Base-by-base conservation (phyloP, 495 filamentous ascomycete species). In the Beverwykella pulmonaria region DNA sequence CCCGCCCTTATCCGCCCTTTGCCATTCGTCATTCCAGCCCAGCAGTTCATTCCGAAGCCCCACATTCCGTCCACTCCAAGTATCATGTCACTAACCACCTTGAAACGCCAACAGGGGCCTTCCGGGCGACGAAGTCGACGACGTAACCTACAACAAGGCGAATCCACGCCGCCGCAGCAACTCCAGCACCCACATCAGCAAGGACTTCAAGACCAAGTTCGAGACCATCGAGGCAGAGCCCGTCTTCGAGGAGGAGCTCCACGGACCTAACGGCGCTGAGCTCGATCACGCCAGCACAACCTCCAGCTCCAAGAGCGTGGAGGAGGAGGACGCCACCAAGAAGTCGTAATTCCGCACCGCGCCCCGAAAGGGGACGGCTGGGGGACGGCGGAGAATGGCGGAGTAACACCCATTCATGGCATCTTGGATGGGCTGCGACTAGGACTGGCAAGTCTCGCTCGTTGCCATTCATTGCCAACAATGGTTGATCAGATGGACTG, bases 121-220 rank as follows among this genome's bases (percentile, higher is more conserved):
- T 59, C 83, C 84, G 44, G 94, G 92, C 46, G 90, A 90, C 47
- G 93, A 98, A 79, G 80, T 90, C 44, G 83, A 92, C 65, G 68
- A 69, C 65, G 87, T 88, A 67, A 79, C 81, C 26, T 95, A 91
- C 80, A 92, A 87, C 72, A 84, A 93, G 59, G 82, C 82, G 79
- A 95, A 97, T 72, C 82, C 91, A 39, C 92, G 93, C 67, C 93
- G 93, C 77, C 93, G 90, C 70, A 93, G 91, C 74, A 97, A 97
- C 79, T 93, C 88, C 78, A 93, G 88, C 79, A 83, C 84, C 59
- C 82, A 88, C 64, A 85, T 83, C 19, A 76, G 87, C 49, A 82
- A 84, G 44, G 82, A 87, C 69, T 88, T 95, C 77, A 89, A 89
- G 81, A 92, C 90, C 75, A 96, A 96, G 76, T 96, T 96, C 73